phyloP scores from a whole-genome alignment of 306 rosid genomes.

The Quercus cerris region DNA sequence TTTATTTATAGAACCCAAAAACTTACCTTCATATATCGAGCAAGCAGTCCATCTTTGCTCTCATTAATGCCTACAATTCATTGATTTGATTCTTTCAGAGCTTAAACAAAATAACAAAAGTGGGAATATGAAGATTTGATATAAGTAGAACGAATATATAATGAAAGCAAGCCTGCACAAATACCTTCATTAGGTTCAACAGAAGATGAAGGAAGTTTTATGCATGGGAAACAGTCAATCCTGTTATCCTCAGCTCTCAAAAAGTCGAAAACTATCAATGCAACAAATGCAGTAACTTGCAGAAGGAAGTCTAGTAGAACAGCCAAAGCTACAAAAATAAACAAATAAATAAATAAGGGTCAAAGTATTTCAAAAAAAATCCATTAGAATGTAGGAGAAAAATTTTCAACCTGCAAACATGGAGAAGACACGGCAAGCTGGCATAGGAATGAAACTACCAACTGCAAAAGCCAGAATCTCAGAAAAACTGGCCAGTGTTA shows the following conservation, averaged over 20 bases:
- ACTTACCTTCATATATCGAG: conserved; percentile 84
- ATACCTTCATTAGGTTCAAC: conserved; percentile 65
- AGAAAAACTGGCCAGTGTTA: conserved; percentile 83
- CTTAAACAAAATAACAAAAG: conserved; percentile 6
- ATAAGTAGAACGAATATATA: conserved; percentile 5
- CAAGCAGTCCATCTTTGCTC: conserved; percentile 63
- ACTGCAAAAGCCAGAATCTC: conserved; percentile 97
- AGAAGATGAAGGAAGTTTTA: conserved; percentile 51
- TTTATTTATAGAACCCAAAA: conserved; percentile 9
- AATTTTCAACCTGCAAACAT: conserved; percentile 83
- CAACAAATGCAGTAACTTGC: conserved; percentile 91
- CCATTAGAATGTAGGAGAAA: conserved; percentile 12
- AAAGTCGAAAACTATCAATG: conserved; percentile 76
- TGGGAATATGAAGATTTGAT: not conserved
- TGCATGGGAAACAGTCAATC: conserved; percentile 91
- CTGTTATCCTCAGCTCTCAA: conserved; percentile 77
- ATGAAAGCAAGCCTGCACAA: not conserved
- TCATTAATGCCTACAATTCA: conserved; percentile 49
- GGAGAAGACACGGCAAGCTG: conserved; percentile 98
- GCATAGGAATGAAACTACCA: conserved; percentile 91
- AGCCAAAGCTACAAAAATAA: conserved; percentile 70
- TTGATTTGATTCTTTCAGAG: conserved; percentile 31
- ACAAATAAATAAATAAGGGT: conserved; percentile 8
- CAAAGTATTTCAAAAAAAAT: conserved; percentile 10
- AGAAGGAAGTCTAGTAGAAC: conserved; percentile 91